Percentiles rank a stretch among this genome's conserved stretches.
Evolutionary conservation across 1,284 basidiomycete species (phyloP).

Genomic region (Phellinidium pouzarii): DNA sequence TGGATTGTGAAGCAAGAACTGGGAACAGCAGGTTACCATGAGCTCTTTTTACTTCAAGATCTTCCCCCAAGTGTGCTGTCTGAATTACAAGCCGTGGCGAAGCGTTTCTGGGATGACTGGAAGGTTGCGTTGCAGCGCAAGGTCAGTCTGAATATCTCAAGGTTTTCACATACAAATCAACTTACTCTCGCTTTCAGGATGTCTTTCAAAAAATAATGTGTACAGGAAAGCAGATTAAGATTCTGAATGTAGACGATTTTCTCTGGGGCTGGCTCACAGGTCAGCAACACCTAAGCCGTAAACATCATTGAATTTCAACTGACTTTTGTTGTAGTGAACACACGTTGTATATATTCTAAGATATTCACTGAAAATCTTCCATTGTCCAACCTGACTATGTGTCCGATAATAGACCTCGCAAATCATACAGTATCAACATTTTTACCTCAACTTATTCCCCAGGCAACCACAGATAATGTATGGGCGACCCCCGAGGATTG

Average conservation of each 20-base stretch:
- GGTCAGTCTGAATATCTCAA: conserved; percentile 28
- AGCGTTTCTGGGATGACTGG: conserved; percentile 59
- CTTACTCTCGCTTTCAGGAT: conserved; percentile 3
- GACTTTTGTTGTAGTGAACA: conserved; percentile 65
- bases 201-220: background rate
- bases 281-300: conserved; percentile 25
- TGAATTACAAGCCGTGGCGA: conserved; percentile 42
- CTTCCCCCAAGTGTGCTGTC: conserved; percentile 46
- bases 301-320: background rate
- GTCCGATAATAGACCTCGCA: conserved; percentile 81
- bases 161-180: background rate
- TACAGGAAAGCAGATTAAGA: background rate
- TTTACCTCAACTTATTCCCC: conserved; percentile 37
- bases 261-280: conserved; percentile 88
- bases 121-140: conserved; percentile 38
- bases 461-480: background rate
- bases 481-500: conserved; percentile 3
- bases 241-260: conserved; percentile 35
- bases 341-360: conserved; percentile 75
- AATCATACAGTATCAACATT: conserved; percentile 51
- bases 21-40: conserved; percentile 15
- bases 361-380: conserved; percentile 47
- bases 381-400: conserved; percentile 74
- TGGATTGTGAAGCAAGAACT: conserved; percentile 46
- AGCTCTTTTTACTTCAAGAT: conserved; percentile 31